Conservation (phyloP, 331 rosid species). For the Acacia pycnantha region DNA sequence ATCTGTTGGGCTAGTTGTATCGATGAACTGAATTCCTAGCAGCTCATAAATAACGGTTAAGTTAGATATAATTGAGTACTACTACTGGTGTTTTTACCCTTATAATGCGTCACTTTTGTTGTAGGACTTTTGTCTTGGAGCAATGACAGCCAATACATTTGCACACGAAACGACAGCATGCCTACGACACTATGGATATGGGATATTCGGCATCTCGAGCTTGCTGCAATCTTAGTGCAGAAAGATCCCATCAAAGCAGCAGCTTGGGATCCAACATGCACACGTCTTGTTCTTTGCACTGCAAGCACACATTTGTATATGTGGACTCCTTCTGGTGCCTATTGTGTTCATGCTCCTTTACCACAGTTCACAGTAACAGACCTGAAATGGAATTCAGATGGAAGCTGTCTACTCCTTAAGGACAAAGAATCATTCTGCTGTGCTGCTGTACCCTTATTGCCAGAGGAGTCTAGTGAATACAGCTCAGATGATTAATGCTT, state of each 20-base stretch:
- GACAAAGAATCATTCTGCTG: constrained; percentile 94
- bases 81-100: background rate
- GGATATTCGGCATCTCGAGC: constrained; percentile 89
- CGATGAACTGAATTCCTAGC: background rate
- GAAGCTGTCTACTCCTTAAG: constrained; percentile 89
- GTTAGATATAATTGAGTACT: background rate
- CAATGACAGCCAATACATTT: constrained; percentile 86
- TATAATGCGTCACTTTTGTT: constrained; percentile 6
- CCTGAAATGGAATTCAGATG: constrained; percentile 94
- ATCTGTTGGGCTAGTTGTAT: background rate
- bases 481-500: constrained; percentile 79
- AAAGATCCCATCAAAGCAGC: constrained; percentile 84
- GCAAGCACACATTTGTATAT: constrained; percentile 89
- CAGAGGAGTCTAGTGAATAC: constrained; percentile 85
- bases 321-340: constrained; percentile 97
- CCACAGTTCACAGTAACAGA: constrained; percentile 64
- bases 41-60: background rate
- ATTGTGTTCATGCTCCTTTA: constrained; percentile 72
- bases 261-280: constrained; percentile 87
- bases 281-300: constrained; percentile 78
- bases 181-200: constrained; percentile 91
- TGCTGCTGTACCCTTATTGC: constrained; percentile 66
- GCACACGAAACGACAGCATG: constrained; percentile 92
- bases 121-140: constrained; percentile 93
- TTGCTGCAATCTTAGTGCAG: constrained; percentile 81